phyloP scores from a whole-genome alignment of 2,329 filamentous ascomycete genomes.

The Calonectria leucothoes region DNA sequence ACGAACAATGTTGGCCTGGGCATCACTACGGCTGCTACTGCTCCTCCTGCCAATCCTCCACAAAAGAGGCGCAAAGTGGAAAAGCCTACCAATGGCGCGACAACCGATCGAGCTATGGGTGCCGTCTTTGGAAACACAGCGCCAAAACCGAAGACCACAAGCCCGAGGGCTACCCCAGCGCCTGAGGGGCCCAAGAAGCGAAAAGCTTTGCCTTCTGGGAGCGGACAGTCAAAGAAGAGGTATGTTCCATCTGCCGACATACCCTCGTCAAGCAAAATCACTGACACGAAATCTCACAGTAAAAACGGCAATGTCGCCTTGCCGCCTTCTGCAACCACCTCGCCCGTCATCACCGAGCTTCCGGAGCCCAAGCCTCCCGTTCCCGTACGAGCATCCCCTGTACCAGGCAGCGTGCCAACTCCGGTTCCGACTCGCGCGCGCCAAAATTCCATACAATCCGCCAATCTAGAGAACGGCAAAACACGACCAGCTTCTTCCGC shows the following conservation, averaged over 20 bases:
- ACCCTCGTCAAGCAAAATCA: neutral
- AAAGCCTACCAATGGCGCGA: constrained; percentile 64
- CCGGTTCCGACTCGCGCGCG: constrained; percentile 78
- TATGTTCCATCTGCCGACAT: constrained; percentile 53
- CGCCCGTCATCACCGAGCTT: constrained; percentile 78
- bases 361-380: constrained; percentile 67
- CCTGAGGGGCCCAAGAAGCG: constrained; percentile 78
- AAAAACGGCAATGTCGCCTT: constrained; percentile 60
- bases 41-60: constrained; percentile 67
- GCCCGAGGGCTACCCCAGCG: constrained; percentile 75
- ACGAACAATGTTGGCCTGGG: constrained; percentile 70
- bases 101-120: constrained; percentile 78
- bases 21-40: constrained; percentile 66
- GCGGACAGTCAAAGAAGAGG: constrained; percentile 84
- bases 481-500: constrained; percentile 69
- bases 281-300: constrained; percentile 37
- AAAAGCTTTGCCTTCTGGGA: constrained; percentile 73
- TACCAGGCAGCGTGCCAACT: constrained; percentile 65
- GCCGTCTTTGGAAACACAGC: constrained; percentile 61
- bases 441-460: constrained; percentile 76
- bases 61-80: constrained; percentile 87
- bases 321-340: constrained; percentile 79
- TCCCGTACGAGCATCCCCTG: constrained; percentile 67
- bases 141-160: constrained; percentile 70
- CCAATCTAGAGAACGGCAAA: constrained; percentile 63